Percentiles rank a stretch among this genome's conserved stretches.
Conservation (phyloP, 2,329 filamentous ascomycete genomes). For the Diplocarpon mali region DNA sequence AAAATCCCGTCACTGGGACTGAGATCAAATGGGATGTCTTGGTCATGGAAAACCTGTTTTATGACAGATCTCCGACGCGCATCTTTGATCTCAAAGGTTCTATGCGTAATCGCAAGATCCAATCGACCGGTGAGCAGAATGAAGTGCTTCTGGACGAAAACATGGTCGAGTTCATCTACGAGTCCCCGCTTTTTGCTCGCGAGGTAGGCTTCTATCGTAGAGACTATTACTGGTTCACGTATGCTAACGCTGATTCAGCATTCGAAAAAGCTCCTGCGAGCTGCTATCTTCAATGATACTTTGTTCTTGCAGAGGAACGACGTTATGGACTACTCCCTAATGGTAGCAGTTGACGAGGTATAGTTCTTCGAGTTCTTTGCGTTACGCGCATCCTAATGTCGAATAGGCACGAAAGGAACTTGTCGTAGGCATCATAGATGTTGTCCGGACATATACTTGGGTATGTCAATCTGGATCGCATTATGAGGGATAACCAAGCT, state of each 20-base stretch:
- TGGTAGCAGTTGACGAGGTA: conserved; percentile 89
- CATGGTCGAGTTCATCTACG: conserved; percentile 98
- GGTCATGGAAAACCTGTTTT: conserved; percentile 97
- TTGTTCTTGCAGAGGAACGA: conserved; percentile 89
- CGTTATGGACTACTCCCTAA: conserved; percentile 98
- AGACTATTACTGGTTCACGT: background rate
- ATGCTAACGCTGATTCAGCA: conserved; percentile 35
- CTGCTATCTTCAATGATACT: conserved; percentile 95
- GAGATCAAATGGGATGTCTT: conserved; percentile 93
- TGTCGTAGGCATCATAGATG: conserved; percentile 96
- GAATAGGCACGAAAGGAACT: conserved; percentile 61
- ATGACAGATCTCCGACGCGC: conserved; percentile 79
- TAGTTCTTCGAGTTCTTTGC: background rate
- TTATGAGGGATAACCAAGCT: background rate
- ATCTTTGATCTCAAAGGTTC: conserved; percentile 96
- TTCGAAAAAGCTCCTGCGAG: conserved; percentile 83
- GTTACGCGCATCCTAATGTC: conserved; percentile 1
- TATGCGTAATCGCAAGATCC: conserved; percentile 96
- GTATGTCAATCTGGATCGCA: conserved; percentile 4
- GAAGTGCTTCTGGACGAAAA: conserved; percentile 97
- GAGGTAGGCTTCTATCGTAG: conserved; percentile 41
- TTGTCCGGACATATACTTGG: conserved; percentile 97
- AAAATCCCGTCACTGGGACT: conserved; percentile 80
- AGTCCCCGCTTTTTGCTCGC: conserved; percentile 86
- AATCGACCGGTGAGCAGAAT: conserved; percentile 89